Evolutionary conservation across 805 yeast species (phyloP), one percentile per base, ranked within the genome.

Genomic region (Wickerhamomyces rabaulensis): DNA sequence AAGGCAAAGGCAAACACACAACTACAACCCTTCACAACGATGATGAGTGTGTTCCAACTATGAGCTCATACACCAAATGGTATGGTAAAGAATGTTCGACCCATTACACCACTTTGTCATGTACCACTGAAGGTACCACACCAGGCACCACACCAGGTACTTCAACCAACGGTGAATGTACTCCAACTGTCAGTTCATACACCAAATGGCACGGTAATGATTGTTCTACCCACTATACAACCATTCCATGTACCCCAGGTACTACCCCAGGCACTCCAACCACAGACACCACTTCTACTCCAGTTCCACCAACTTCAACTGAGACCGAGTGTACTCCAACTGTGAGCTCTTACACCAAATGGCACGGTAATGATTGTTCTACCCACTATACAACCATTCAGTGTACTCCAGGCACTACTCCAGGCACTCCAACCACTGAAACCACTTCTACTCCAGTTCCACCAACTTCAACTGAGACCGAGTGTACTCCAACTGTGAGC

Each of bases 381-480:
- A 31, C 36, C 13, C 19, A n/a, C 36, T 31, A 31, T 13, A 15
- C 9, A 16, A 31, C 16, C 4, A 3, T 13, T 17, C 16, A 8
- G 13, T 31, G 36, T 16, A 6, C 36, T 15, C 6, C 36, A n/a
- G 19, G 3, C 16, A 13, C 13, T 13, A 6, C 9, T 31, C 19
- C 36, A 31, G 36, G 8, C 19, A 8, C 16, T 6, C 19, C 36
- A 31, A 31, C 36, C 36, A 13, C 29, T 22, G 26, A n/a, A 10
- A 22, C 23, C 40, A 19, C 40, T n/a, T 20, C 40, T 38, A 10
- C 15, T 6, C 6, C 27, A 21, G 40, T 42, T 23, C 44, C 52
- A 39, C 13, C 45, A 45, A 43, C 54, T 61, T 9, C 27, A 25
- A 25, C 27, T 9, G 27, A 25, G 12, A 25, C 27, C 3, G 27